Conservation (phyloP, 352 stramenopile species). For the Phytophthora crassamura region DNA sequence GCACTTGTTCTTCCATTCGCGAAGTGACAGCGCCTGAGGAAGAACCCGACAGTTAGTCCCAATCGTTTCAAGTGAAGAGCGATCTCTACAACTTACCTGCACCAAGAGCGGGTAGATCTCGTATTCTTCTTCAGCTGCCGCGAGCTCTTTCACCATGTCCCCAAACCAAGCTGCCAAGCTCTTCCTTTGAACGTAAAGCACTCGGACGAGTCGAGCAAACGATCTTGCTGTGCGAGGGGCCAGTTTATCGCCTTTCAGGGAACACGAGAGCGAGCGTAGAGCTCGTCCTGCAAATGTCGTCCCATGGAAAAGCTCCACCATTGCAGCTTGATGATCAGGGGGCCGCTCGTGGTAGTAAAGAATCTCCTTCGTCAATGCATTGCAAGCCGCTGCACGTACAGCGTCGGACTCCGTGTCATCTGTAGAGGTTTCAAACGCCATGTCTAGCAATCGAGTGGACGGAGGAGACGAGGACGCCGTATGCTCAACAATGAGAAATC, state of each 20-base stretch:
- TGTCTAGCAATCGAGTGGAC: constrained; percentile 43
- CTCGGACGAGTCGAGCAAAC: constrained; percentile 43
- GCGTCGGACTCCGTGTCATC: constrained; percentile 62
- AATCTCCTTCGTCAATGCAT: constrained; percentile 38
- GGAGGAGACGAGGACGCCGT: constrained; percentile 2
- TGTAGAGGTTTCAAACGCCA: constrained; percentile 54
- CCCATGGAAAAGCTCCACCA: constrained; percentile 31
- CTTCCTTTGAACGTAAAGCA: constrained; percentile 32
- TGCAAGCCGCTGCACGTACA: constrained; percentile 55
- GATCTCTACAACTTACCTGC: constrained; percentile 33
- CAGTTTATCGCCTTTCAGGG: constrained; percentile 43
- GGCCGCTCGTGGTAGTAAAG: constrained; percentile 23
- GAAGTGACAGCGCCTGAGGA: constrained; percentile 50
- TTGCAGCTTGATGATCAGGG: constrained; percentile 19
- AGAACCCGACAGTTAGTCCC: background rate
- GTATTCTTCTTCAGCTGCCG: constrained; percentile 30
- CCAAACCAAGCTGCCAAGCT: constrained; percentile 38
- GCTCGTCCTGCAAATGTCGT: constrained; percentile 25
- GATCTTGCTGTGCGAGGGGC: constrained; percentile 27
- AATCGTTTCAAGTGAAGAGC: background rate
- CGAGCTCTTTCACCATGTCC: constrained; percentile 36
- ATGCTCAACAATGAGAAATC: constrained; percentile 42
- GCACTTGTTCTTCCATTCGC: constrained; percentile 43
- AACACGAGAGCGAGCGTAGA: constrained; percentile 26
- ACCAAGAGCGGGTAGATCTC: constrained; percentile 49